Percentiles rank a stretch among this genome's conserved stretches.
Evolutionary conservation across 2,329 filamentous ascomycete species (phyloP).

Genomic region (Ascochyta rabiei): DNA sequence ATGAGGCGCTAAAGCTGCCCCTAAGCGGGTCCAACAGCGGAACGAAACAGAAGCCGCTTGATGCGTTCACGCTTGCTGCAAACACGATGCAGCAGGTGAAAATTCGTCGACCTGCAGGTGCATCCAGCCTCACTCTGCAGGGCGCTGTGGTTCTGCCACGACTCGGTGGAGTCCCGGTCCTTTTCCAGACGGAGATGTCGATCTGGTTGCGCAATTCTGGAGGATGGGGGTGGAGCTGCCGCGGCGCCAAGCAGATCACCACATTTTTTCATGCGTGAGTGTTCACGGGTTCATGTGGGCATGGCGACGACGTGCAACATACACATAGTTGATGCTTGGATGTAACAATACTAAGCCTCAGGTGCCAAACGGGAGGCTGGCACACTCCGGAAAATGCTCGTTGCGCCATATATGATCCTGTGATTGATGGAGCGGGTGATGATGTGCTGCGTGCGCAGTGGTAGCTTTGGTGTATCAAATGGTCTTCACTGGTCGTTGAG

Average conservation of each 20-base stretch:
- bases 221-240: slow-evolving; percentile 17
- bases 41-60: slow-evolving; percentile 17
- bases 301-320: slow-evolving; percentile 9
- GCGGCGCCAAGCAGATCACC: slow-evolving; percentile 21
- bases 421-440: not conserved
- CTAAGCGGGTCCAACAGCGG: slow-evolving; percentile 14
- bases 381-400: not conserved
- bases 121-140: slow-evolving; percentile 13
- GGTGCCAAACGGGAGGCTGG: slow-evolving; percentile 1
- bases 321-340: slow-evolving; percentile 10
- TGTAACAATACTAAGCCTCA: slow-evolving; percentile 12
- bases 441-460: not conserved
- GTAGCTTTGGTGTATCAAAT: not conserved
- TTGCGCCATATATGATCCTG: not conserved
- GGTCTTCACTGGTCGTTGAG: not conserved
- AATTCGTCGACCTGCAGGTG: slow-evolving; percentile 15
- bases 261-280: slow-evolving; percentile 14
- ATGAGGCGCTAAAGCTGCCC: slow-evolving; percentile 8
- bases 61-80: slow-evolving; percentile 14
- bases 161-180: slow-evolving; percentile 11
- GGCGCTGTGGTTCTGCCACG: slow-evolving; percentile 11
- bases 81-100: slow-evolving; percentile 7
- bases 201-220: slow-evolving; percentile 16
- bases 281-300: slow-evolving; percentile 3
- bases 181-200: slow-evolving; percentile 14